Evolutionary conservation across 768 basidiomycete genomes (phyloP).

Genomic region (Suillus placidus): DNA sequence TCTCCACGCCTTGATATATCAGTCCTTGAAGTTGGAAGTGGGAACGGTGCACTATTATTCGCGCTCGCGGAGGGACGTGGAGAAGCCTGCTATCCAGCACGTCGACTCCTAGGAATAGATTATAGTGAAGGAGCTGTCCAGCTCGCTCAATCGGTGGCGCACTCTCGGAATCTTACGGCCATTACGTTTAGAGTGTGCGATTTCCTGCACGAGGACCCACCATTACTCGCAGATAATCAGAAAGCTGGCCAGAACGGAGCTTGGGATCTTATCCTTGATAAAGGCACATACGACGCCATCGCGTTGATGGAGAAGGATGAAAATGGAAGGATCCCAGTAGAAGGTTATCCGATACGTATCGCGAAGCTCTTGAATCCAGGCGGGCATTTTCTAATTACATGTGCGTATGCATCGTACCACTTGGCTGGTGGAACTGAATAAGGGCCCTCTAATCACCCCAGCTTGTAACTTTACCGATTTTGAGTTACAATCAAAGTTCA

Average conservation of each 20-base stretch:
- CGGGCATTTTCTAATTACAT: constrained; percentile 78
- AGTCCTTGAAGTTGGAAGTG: constrained; percentile 77
- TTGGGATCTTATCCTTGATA: constrained; percentile 83
- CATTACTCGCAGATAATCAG: constrained; percentile 22
- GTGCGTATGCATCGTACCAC: constrained; percentile 44
- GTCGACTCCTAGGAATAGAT: constrained; percentile 66
- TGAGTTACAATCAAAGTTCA: constrained; percentile 63
- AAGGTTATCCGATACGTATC: constrained; percentile 63
- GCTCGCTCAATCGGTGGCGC: constrained; percentile 61
- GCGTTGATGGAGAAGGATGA: constrained; percentile 66
- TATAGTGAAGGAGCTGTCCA: constrained; percentile 75
- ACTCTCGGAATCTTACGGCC: constrained; percentile 38
- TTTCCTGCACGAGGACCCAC: constrained; percentile 61
- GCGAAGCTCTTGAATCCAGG: constrained; percentile 61
- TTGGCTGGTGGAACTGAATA: constrained; percentile 2
- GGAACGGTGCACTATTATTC: constrained; percentile 78
- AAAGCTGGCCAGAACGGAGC: constrained; percentile 17
- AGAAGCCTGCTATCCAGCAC: constrained; percentile 63
- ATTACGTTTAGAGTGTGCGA: constrained; percentile 64
- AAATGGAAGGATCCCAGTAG: constrained; percentile 52
- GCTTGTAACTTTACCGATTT: constrained; percentile 88
- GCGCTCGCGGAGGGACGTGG: constrained; percentile 46
- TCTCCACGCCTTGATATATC: constrained; percentile 50
- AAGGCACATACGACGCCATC: constrained; percentile 90
- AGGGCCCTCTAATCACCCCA: constrained; percentile 21